Conservation (phyloP, 306 rosid genomes). For the Corylus americana region DNA sequence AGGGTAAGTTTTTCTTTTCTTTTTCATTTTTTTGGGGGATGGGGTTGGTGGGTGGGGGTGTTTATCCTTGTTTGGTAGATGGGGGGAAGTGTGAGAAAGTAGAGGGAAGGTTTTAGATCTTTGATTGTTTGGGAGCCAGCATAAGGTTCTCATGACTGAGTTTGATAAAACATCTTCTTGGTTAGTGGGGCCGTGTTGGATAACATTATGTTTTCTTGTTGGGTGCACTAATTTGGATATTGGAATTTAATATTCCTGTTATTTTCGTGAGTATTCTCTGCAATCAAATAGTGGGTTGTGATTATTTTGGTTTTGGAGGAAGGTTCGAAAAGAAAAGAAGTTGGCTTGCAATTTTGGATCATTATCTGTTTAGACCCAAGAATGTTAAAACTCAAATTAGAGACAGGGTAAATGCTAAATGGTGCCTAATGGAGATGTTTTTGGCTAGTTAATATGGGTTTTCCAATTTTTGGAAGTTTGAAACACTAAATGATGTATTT, state of each 20-base stretch:
- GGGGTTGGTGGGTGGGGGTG: no score
- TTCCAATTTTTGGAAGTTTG: neutral
- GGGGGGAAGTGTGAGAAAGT: neutral
- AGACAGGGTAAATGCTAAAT: neutral
- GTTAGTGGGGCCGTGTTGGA: neutral
- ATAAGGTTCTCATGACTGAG: neutral
- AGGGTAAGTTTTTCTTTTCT: conserved; percentile 6
- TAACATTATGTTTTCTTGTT: neutral
- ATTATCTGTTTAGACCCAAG: neutral
- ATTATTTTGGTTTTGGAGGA: neutral
- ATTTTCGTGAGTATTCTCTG: neutral
- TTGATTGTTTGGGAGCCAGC: neutral
- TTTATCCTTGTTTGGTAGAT: neutral
- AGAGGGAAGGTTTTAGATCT: neutral
- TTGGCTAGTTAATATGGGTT: neutral
- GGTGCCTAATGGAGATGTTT: neutral
- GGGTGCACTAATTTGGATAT: no score
- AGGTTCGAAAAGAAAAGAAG: neutral
- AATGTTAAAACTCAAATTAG: neutral
- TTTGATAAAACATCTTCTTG: neutral
- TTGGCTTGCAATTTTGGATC: neutral
- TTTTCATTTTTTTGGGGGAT: neutral
- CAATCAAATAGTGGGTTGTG: neutral
- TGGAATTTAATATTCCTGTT: neutral
- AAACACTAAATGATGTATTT: neutral